A percentile compares a stretch with the other conserved stretches of the same genome.
Conservation (phyloP, 495 filamentous ascomycete species). For the Aspergillus mulundensis region DNA sequence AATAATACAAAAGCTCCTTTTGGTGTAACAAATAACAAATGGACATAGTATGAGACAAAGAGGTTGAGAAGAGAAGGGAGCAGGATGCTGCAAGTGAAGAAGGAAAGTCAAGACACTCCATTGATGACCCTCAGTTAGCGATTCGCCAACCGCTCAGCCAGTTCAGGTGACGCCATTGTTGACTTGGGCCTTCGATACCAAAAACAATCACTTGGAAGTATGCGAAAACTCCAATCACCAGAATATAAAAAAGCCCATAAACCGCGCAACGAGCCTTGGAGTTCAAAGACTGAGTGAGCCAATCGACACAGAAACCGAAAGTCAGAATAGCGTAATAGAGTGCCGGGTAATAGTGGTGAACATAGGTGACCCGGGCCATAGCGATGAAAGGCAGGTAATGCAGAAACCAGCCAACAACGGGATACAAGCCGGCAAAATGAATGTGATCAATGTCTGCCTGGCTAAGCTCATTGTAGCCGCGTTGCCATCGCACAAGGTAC, state of each 20-base stretch:
- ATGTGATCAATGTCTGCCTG: conserved; percentile 81
- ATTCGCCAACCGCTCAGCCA: conserved; percentile 69
- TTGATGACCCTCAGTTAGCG: conserved; percentile 32
- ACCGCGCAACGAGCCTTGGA: conserved; percentile 55
- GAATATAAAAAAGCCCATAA: conserved; percentile 67
- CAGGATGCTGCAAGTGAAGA: neutral
- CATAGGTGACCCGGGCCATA: conserved; percentile 98
- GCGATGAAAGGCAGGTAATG: conserved; percentile 94
- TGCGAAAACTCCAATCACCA: conserved; percentile 74
- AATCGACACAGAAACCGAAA: conserved; percentile 86
- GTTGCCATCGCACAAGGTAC: conserved; percentile 94
- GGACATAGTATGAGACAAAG: neutral
- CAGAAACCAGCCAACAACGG: conserved; percentile 87
- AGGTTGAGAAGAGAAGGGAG: neutral
- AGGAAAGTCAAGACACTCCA: neutral
- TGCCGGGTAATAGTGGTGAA: conserved; percentile 99
- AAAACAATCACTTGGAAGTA: conserved; percentile 94
- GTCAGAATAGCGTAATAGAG: conserved; percentile 93
- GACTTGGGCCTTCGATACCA: conserved; percentile 83
- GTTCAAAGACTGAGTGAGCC: conserved; percentile 61
- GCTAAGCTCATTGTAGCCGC: conserved; percentile 82
- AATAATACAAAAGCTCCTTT: conserved; percentile 5
- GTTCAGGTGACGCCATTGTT: conserved; percentile 86
- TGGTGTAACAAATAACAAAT: neutral
- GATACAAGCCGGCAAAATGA: conserved; percentile 90